A percentile compares a stretch with the other conserved stretches of the same genome.
phyloP scores from a whole-genome alignment of 2,329 filamentous ascomycete genomes.

The Microsporum canis region DNA sequence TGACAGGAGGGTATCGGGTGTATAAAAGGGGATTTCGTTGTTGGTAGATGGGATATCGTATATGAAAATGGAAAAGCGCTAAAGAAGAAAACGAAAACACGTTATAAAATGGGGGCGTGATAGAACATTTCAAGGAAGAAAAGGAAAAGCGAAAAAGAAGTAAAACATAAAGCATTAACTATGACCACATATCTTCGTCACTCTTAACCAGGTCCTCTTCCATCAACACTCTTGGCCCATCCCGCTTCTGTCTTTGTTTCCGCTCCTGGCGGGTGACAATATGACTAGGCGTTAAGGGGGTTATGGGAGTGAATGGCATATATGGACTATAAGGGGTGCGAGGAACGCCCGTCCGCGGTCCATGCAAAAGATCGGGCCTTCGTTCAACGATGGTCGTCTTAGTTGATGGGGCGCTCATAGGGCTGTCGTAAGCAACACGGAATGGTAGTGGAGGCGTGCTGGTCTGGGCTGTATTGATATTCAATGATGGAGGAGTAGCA shows the following conservation, averaged over 20 bases:
- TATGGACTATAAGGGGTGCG: constrained; percentile 40
- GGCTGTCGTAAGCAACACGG: constrained; percentile 31
- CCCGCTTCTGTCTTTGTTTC: constrained; percentile 32
- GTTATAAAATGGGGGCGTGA: no score
- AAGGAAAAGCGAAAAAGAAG: neutral
- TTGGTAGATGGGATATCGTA: neutral
- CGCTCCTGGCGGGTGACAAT: constrained; percentile 36
- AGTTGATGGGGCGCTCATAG: constrained; percentile 36
- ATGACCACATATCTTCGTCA: constrained; percentile 36
- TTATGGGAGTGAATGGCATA: constrained; percentile 41
- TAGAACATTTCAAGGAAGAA: neutral
- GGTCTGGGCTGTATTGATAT: constrained; percentile 19
- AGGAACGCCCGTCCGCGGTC: constrained; percentile 37
- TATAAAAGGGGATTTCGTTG: neutral
- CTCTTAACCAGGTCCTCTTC: constrained; percentile 38
- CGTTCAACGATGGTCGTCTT: constrained; percentile 41
- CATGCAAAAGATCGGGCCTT: constrained; percentile 25
- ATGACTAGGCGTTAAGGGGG: constrained; percentile 38
- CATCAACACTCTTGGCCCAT: constrained; percentile 34
- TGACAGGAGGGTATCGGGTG: neutral
- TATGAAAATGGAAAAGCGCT: neutral
- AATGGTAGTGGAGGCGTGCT: constrained; percentile 33
- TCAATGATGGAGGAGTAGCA: constrained; percentile 26
- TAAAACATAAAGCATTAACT: neutral
- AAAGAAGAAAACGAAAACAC: neutral